phyloP scores from a whole-genome alignment of 2,329 filamentous ascomycete genomes.

The Fusarium domesticum region DNA sequence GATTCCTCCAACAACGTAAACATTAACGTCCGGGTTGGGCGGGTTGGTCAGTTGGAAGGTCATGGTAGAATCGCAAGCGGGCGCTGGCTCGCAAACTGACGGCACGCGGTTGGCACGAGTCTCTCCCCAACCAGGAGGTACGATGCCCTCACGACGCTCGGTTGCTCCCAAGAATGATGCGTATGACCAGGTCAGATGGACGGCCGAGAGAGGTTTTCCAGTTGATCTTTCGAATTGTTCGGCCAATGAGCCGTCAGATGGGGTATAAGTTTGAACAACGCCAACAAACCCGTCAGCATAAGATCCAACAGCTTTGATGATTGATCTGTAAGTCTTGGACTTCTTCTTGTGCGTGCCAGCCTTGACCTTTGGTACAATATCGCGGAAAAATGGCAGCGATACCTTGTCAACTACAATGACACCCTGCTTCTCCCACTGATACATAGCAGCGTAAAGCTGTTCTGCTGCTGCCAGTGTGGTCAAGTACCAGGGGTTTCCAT shows the following conservation, averaged over 20 bases:
- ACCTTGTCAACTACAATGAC: conserved; percentile 46
- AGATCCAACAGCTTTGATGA: conserved; percentile 9
- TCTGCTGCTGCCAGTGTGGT: conserved; percentile 71
- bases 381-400: conserved; percentile 10
- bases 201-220: conserved; percentile 56
- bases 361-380: conserved; percentile 8
- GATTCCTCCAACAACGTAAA: conserved; percentile 28
- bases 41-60: conserved; percentile 20
- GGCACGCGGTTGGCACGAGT: conserved; percentile 17
- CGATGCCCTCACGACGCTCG: conserved; percentile 50
- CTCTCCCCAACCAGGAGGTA: conserved; percentile 53
- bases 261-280: conserved; percentile 60
- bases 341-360: conserved; percentile 11
- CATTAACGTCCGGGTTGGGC: conserved; percentile 13
- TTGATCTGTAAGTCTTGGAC: conserved; percentile 4
- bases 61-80: conserved; percentile 25
- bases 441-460: conserved; percentile 70
- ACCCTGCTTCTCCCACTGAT: conserved; percentile 61
- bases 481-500: conserved; percentile 76
- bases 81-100: conserved; percentile 16
- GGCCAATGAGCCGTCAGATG: conserved; percentile 57
- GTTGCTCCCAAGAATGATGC: conserved; percentile 61
- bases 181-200: conserved; percentile 71
- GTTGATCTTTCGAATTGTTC: conserved; percentile 60
- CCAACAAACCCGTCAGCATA: conserved; percentile 14